Base-by-base conservation (phyloP, 2,329 filamentous ascomycete genomes). In the Chaetomium sp. region DNA sequence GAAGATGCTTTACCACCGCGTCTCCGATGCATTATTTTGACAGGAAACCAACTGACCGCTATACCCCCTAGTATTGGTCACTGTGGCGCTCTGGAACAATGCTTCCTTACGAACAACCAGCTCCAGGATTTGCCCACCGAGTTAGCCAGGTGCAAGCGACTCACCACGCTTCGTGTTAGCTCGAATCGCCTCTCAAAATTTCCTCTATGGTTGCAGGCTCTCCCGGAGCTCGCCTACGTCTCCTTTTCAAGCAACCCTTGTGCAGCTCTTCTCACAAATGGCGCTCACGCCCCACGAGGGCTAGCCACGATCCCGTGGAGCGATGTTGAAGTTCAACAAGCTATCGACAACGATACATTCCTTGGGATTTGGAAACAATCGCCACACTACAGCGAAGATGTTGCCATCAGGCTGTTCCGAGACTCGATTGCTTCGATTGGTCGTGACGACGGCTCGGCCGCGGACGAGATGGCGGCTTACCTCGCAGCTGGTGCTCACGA, bases 371-470 rank as follows among this genome's bases (percentile, higher is more conserved):
- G 72, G 71, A 68, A 65, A 33, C 60, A 60, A 6, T 59, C 60
- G 1, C 61, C 59, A 8, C 61, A 65, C 3, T 62, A 64, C 33
- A 64, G 52, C 4, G 68, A 71, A 38, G 65, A 72, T 10, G 76
- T 79, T 0, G 75, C 76, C 2, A 69, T 79, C 64, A 78, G 78
- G 61, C 65, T 78, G 6, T 79, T 79, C 66, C 73, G 71, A 42
- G 75, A 75, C n/a, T 66, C 70, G 7, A 66, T 76, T 9, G 76
- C 75, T 7, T 75, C 71, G n/a, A 10, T n/a, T 14, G 34, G 11
- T 32, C 19, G 27, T 36, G 47, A 53, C 59, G 75, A 78, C 57
- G 76, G 76, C 11, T 73, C 71, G 5, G 76, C 76, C 0, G 64
- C 68, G n/a, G 76, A 78, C 61, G 76, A 79, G 64, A 74, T 79